Evolutionary conservation across 2,329 filamentous ascomycete species (phyloP), one percentile per base, ranked within the genome.

Genomic region (Pseudogymnoascus sp.): DNA sequence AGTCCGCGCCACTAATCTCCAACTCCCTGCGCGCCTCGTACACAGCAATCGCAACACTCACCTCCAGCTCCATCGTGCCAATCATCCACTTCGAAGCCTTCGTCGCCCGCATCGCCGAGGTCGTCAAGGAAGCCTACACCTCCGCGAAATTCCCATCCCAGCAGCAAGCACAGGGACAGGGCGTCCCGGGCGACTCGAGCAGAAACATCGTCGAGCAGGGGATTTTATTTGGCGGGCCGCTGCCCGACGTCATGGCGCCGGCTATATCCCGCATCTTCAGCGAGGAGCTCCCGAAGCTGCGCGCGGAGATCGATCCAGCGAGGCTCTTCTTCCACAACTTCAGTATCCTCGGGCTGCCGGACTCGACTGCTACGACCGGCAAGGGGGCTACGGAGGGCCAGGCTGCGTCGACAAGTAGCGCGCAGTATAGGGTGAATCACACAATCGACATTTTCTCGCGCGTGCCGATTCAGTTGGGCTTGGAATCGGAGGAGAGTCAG

Each of bases 291-390:
- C 68, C 66, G 16, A 63, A 63, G 2, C 66, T 74, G 1, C 66
- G 67, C 0, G 66, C 69, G n/a, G 71, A 73, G 13, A 72, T 74
- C 6, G 70, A 76, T 14, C 72, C 71, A 1, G 69, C 73, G 11
- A 63, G 68, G 16, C 44, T 69, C n/a, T 72, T 70, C 64, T 73
- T 75, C 19, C 70, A 71, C 1, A 73, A 76, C 63, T 74, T 74
- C 38, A 61, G 63, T 0, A 65, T 71, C 44, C 61, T 74, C 14
- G 71, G 73, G 44, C 65, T 73, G 19, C 56, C 56, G 3, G 71
- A 73, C 50, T 71, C 73, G 29, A 71, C 72, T 65, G 62, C 44
- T 2, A 31, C 44, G 0, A 2, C 13, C 1, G 56, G 56, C n/a
- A 60, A 16, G 10, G 29, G 29, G 13, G 24, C 5, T 38, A 35